Percentiles rank a stretch among this genome's conserved stretches.
Evolutionary conservation across 495 filamentous ascomycete species (phyloP).

Genomic region (Neurospora sp.): DNA sequence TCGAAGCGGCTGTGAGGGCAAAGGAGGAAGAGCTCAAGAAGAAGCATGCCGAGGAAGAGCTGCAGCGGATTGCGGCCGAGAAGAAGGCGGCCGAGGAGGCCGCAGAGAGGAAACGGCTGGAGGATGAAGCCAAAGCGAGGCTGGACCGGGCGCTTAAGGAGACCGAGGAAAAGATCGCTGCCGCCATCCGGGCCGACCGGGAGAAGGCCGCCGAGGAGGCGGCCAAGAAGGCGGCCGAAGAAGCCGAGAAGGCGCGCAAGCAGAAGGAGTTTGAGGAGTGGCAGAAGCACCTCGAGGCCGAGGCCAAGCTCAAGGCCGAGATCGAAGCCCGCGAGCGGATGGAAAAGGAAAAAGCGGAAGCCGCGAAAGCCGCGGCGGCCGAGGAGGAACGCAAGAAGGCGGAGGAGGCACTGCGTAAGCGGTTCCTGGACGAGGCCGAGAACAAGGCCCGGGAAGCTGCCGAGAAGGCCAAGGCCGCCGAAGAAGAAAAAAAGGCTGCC

Average conservation of each 20-base stretch:
- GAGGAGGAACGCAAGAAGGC: conserved; percentile 20
- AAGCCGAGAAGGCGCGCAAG: conserved; percentile 29
- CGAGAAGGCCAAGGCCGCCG: conserved; percentile 16
- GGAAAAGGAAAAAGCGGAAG: conserved; percentile 25
- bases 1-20: conserved; percentile 24
- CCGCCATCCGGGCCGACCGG: conserved; percentile 18
- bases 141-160: conserved; percentile 44
- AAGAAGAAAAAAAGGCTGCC: conserved; percentile 28
- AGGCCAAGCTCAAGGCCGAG: conserved; percentile 36
- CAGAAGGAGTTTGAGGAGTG: conserved; percentile 40
- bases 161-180: conserved; percentile 29
- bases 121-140: conserved; percentile 34
- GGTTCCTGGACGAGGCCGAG: conserved; percentile 1
- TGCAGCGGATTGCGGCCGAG: conserved; percentile 21
- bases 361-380: conserved; percentile 24
- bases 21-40: conserved; percentile 19
- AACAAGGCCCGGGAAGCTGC: conserved; percentile 10
- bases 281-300: conserved; percentile 30
- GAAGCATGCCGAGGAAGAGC: conserved; percentile 23
- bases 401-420: conserved; percentile 15
- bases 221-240: conserved; percentile 30
- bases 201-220: conserved; percentile 30
- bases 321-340: conserved; percentile 32
- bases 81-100: conserved; percentile 24
- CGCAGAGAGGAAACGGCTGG: conserved; percentile 14